Conservation (phyloP, 2,329 filamentous ascomycete genomes). For the Aspergillus viridinutans region DNA sequence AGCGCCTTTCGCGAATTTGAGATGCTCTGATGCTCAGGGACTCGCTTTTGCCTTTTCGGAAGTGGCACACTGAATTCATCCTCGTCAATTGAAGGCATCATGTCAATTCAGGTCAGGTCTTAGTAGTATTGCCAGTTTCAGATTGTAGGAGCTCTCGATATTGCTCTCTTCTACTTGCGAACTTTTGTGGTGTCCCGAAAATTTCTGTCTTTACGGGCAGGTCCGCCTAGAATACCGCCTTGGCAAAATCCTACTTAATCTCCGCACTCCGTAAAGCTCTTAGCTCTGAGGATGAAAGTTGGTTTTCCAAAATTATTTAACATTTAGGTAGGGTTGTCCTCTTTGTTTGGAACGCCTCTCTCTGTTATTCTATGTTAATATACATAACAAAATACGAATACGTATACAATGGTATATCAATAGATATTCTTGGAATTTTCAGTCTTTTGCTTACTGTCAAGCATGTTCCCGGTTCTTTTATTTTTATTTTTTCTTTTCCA, state of each 20-base stretch:
- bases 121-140: not conserved
- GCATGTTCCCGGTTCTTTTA: not conserved
- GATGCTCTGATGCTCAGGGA: conserved; percentile 32
- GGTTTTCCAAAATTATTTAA: not conserved
- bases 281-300: not conserved
- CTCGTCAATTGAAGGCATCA: conserved; percentile 47
- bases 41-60: conserved; percentile 71
- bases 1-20: conserved; percentile 41
- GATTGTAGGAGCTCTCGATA: conserved; percentile 1
- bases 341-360: not conserved
- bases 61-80: conserved; percentile 59
- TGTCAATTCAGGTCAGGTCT: conserved; percentile 1
- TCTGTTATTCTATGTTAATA: not conserved
- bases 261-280: too few relatives aligned
- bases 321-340: not conserved
- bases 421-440: not conserved
- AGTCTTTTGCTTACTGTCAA: not conserved
- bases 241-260: not conserved
- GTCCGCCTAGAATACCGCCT: conserved; percentile 1
- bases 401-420: not conserved
- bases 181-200: conserved; percentile 1
- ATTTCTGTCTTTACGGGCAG: not conserved
- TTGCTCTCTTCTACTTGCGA: not conserved
- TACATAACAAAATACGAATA: not conserved
- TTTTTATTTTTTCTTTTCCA: too few relatives aligned